Base-by-base conservation (phyloP, 208 protist species). In the Wallacemonas sp. region DNA sequence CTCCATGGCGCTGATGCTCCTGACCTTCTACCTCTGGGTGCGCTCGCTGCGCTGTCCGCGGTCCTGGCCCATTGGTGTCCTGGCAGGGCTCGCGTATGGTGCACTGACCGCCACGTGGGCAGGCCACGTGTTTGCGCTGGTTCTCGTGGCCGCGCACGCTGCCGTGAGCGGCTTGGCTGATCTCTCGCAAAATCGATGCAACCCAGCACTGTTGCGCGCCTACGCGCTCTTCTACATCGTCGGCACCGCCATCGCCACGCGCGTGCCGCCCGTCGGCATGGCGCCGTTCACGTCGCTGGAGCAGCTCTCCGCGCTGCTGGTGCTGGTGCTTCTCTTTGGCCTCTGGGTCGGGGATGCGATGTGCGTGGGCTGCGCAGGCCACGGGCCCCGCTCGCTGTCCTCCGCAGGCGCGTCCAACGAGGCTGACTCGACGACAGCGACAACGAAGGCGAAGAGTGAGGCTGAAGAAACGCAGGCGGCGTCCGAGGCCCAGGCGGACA, bases 71-170 rank as follows among this genome's bases (percentile, higher is more conserved):
- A 70, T 94, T 70, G 74, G 84, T 1, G 72, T 73, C 8, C 33
- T 92, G 14, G 70, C 84, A 23, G 79, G 74, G 20, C 52, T 96
- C 12, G 76, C 87, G 29, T 98, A 95, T 69, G 84, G 91, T 62
- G 97, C 94, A 63, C 95, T 97, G 92, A 92, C 88, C 2, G 75
- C 86, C 11, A 82, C 96, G 39, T 99, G 98, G 98, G 98, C 98
- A 63, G 98, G 98, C 49, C 99, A 99, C 77, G 87, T 99, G 14
- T 99, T 99, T 77, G 95, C 99, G 52, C 91, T 98, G 42, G 99
- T 99, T 79, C 70, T 99, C 26, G 95, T 99, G 26, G 96, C 97
- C 23, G 52, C 99, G 8, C 93, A 99, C 78, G 95, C 87, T 8
- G 73, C 97, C 20, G 76, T 86, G 16, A 70, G 97, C 0, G 59